Percentiles rank a stretch among this genome's conserved stretches.
Evolutionary conservation across 1,284 basidiomycete species (phyloP).

Genomic region (Marasmius fiardii): DNA sequence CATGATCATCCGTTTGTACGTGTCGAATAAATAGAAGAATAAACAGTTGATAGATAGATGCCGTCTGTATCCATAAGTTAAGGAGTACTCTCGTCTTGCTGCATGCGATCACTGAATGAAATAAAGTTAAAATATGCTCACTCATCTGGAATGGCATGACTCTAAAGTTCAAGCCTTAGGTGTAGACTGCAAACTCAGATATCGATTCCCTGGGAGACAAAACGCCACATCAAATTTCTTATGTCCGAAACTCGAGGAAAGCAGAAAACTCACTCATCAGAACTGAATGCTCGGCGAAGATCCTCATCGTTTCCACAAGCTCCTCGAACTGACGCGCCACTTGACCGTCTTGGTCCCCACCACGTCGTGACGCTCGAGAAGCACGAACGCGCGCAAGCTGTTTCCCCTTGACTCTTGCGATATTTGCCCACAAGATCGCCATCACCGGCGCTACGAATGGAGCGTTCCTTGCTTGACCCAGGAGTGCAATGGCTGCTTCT

Average conservation of each 20-base stretch:
- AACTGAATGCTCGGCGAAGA: neutral
- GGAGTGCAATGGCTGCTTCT: neutral
- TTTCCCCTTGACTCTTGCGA: neutral
- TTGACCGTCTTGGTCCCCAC: neutral
- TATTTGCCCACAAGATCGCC: neutral
- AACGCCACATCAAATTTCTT: too few relatives aligned
- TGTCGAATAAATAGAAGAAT: too few relatives aligned
- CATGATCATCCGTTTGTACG: too few relatives aligned
- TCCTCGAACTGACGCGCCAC: neutral
- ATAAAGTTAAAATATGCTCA: too few relatives aligned
- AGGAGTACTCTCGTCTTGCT: too few relatives aligned
- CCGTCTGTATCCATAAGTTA: too few relatives aligned
- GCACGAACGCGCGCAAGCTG: neutral
- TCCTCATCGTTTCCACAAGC: neutral
- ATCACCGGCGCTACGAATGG: neutral
- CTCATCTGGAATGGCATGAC: too few relatives aligned
- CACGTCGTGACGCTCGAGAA: neutral
- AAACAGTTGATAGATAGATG: too few relatives aligned
- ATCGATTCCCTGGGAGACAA: too few relatives aligned
- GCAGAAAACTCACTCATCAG: neutral
- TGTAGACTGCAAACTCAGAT: too few relatives aligned
- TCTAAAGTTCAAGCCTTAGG: too few relatives aligned
- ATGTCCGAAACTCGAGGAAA: neutral
- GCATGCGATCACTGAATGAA: too few relatives aligned
- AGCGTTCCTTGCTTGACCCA: neutral